Conservation (phyloP, 2,329 filamentous ascomycete species). For the Ophiostoma tasmaniense region DNA sequence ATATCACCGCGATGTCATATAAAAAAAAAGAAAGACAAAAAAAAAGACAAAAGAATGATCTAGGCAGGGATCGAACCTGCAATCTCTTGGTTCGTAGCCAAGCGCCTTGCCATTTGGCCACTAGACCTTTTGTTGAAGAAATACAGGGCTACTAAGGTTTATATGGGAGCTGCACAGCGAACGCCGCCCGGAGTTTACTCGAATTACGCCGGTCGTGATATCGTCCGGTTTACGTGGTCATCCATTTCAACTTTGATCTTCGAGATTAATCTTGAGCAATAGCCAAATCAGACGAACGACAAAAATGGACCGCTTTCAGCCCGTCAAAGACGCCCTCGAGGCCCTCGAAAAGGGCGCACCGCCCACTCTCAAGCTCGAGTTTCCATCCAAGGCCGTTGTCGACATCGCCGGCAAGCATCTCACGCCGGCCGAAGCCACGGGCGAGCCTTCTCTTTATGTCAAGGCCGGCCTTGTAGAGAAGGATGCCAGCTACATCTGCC, state of each 20-base stretch:
- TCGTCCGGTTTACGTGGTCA: too few relatives aligned
- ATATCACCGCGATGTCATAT: too few relatives aligned
- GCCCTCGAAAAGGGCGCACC: background rate
- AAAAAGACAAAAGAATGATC: conserved; percentile 17
- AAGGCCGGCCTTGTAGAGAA: background rate
- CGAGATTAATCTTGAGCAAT: too few relatives aligned
- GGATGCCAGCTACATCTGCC: conserved; percentile 29
- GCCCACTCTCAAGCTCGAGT: conserved; percentile 11
- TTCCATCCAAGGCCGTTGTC: background rate
- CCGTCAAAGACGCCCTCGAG: conserved; percentile 1
- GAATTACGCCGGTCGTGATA: background rate
- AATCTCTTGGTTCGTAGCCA: conserved; percentile 33
- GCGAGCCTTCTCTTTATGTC: background rate
- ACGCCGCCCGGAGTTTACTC: background rate
- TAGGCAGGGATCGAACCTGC: conserved; percentile 31
- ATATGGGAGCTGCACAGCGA: background rate
- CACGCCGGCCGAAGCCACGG: conserved; percentile 5
- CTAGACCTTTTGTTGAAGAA: conserved; percentile 17
- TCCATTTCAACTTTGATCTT: too few relatives aligned
- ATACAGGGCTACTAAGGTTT: background rate
- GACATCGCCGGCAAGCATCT: background rate
- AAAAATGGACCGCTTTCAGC: background rate
- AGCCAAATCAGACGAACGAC: background rate
- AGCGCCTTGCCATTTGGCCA: conserved; percentile 31
- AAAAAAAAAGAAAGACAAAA: background rate